Conservation (phyloP, 176 grass and related monocot genomes). For the Metroxylon sagu region DNA sequence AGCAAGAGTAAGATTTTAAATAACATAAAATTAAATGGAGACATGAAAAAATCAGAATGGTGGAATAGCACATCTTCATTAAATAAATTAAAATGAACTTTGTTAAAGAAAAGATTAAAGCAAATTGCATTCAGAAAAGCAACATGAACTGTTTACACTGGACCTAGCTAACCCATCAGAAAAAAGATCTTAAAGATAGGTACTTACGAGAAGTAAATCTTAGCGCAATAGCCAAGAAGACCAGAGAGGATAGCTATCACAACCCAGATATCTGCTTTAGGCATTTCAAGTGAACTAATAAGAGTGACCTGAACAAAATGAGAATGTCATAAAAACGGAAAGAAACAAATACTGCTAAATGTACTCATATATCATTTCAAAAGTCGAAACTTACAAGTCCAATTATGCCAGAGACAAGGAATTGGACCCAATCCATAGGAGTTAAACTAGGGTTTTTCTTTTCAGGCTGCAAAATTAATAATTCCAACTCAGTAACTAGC, state of each 20-base stretch:
- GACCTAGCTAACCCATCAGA: not conserved
- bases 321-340: slow-evolving; percentile 9
- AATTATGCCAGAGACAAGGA: slow-evolving; percentile 89
- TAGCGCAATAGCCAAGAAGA: slow-evolving; percentile 89
- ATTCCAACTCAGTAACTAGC: no score
- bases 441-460: slow-evolving; percentile 98
- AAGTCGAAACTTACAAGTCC: slow-evolving; percentile 72
- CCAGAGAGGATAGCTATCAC: slow-evolving; percentile 77
- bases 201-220: slow-evolving; percentile 97
- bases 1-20: no score
- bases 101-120: no score
- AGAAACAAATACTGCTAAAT: slow-evolving; percentile 2
- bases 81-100: no score
- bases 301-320: slow-evolving; percentile 60
- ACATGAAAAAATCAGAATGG: no score
- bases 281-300: slow-evolving; percentile 82
- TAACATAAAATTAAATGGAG: no score
- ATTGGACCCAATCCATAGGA: slow-evolving; percentile 96
- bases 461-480: slow-evolving; percentile 56
- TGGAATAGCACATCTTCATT: no score
- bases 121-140: no score
- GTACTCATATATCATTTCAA: slow-evolving; percentile 10
- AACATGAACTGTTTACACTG: no score
- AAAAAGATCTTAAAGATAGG: slow-evolving; percentile 7
- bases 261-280: slow-evolving; percentile 97